Base-by-base conservation (phyloP, 2,329 filamentous ascomycete genomes). In the Sporothrix luriei region DNA sequence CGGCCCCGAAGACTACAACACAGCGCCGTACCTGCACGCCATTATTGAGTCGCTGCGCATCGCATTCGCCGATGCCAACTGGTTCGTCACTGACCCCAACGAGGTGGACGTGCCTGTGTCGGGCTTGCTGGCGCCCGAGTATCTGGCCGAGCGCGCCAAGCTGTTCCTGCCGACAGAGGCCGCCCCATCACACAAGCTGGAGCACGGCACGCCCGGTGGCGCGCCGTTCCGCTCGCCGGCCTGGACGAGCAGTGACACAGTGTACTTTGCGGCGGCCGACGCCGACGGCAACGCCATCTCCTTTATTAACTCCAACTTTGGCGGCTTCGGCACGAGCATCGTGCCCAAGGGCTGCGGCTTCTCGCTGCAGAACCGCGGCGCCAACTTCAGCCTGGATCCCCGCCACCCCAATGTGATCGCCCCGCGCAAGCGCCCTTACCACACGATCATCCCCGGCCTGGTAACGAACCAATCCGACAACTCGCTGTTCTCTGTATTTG, bases 241-340 rank as follows among this genome's bases (percentile, higher is more conserved):
- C 0, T 88, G 96, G 71, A 90, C 89, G 72, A 91, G 91, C 79
- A 91, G 90, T 78, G 95, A 99, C 78, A 98, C 95, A 0, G 95
- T 98, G 38, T 98, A 98, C 82, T 97, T 98, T 77, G 89, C 90
- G 69, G 91, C 91, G 13, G 91, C 93, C 0, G 95, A 98, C 80
- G 80, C 83, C 1, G 82, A 88, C 43, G 95, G 95, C 68, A 98
- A 98, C 79, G 94, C 91, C 46, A 94, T 95, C 68, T 95, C 91
- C 26, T 97, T 98, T 81, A 98, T 98, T 82, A 98, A 97, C 84
- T 94, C 90, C 80, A 96, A 94, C 83, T 98, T 94, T 80, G 89
- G 86, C 69, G 93, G 92, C 0, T 94, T 98, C 78, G 95, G 95
- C 67, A 95, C 93, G 0, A 85, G 83, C 74, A 97, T 98, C 77